These are phyloP conservation scores for Colletotrichum destructivum DNA, from an alignment of 2,329 filamentous ascomycete genomes.

Conservation along the genomic window DNA sequence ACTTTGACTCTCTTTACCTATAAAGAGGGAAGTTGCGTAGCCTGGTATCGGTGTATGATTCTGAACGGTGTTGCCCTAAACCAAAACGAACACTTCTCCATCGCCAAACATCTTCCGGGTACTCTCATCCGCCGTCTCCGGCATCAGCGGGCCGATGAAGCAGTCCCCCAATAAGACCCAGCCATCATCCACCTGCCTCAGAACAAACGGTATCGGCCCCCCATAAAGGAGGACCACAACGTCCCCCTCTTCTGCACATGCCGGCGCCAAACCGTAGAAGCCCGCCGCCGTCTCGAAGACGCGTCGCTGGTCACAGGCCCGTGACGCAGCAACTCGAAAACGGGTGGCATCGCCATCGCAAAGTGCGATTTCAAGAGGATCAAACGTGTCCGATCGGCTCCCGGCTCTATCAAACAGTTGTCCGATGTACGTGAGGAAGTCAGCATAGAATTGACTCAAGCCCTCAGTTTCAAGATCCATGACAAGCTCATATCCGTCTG, in stretches of 20 bases:
- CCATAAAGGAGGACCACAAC: constrained; percentile 6
- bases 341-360: constrained; percentile 2
- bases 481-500: constrained; percentile 14
- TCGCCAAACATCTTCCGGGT: background rate
- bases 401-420: background rate
- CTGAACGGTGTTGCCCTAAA: background rate
- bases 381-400: background rate
- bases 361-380: constrained; percentile 8
- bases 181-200: background rate
- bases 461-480: background rate
- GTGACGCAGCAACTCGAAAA: constrained; percentile 13
- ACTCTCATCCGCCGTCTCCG: constrained; percentile 2
- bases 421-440: constrained; percentile 13
- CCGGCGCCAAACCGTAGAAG: constrained; percentile 22
- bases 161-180: constrained; percentile 24
- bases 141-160: constrained; percentile 25
- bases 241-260: constrained; percentile 17
- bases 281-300: constrained; percentile 13
- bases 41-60: too few relatives aligned
- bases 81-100: constrained; percentile 13
- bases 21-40: too few relatives aligned
- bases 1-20: too few relatives aligned
- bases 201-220: constrained; percentile 9
- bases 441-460: constrained; percentile 6
- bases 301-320: constrained; percentile 21